phyloP scores from a whole-genome alignment of 805 yeast species.

The Wickerhamiella brachini region DNA sequence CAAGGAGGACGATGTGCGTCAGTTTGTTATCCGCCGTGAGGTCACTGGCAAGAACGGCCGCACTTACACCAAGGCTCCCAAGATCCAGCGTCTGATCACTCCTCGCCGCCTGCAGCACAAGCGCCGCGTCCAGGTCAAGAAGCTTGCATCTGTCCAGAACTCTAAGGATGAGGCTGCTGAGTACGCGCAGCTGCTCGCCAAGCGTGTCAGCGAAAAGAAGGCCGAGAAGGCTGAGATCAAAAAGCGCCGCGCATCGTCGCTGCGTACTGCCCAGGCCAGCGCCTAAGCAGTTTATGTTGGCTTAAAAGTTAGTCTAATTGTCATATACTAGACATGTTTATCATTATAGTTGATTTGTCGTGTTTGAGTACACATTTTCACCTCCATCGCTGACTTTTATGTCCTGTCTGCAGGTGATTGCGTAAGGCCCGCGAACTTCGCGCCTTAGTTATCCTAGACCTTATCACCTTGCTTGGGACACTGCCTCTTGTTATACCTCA shows the following conservation, averaged over 20 bases:
- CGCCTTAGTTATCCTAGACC: too few species aligned
- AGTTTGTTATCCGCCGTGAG: constrained; percentile 96
- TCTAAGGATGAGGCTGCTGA: constrained; percentile 99
- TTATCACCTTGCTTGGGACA: not conserved
- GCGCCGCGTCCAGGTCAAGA: constrained; percentile 88
- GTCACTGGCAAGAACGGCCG: constrained; percentile 87
- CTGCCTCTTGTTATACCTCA: not conserved
- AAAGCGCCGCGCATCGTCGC: constrained; percentile 99
- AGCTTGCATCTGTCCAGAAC: constrained; percentile 93
- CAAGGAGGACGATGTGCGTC: constrained; percentile 83
- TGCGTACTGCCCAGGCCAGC: constrained; percentile 30
- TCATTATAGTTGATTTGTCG: not conserved
- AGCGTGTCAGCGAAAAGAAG: constrained; percentile 96
- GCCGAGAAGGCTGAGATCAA: constrained; percentile 96
- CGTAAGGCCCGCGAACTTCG: too few species aligned
- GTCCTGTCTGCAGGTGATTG: not conserved
- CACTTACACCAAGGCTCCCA: constrained; percentile 99
- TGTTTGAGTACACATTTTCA: too few species aligned
- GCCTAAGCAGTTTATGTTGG: not conserved
- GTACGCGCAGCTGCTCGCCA: constrained; percentile 96
- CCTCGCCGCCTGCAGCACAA: constrained; percentile 99
- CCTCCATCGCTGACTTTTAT: too few species aligned
- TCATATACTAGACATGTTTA: constrained; percentile 2
- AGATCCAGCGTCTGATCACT: constrained; percentile 98
- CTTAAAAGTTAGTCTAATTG: not conserved